Percentiles rank a stretch among this genome's conserved stretches.
Evolutionary conservation across 169 alveolate species (phyloP).

Genomic region (Cyclospora cayetanensis): DNA sequence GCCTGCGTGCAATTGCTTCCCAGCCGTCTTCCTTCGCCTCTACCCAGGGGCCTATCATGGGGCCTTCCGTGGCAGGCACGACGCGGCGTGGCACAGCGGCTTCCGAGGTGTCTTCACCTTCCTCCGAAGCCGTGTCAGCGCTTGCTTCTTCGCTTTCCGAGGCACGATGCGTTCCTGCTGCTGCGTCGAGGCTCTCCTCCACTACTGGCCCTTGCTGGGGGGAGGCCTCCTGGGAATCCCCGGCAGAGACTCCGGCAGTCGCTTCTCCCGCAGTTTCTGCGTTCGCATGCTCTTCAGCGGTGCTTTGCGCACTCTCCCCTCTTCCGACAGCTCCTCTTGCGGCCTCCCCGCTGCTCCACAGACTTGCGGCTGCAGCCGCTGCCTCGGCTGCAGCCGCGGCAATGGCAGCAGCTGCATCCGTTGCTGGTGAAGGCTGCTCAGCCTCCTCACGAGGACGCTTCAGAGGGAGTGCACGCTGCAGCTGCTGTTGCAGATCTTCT

Average conservation of each 20-base stretch:
- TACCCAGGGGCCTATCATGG: conserved; percentile 33
- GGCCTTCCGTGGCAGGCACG: conserved; percentile 4
- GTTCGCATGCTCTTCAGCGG: neutral
- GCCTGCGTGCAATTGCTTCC: conserved; percentile 38
- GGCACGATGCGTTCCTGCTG: too few species aligned
- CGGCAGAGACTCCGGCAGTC: neutral
- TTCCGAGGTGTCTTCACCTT: neutral
- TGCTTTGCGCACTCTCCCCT: neutral
- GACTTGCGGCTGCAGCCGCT: conserved; percentile 44
- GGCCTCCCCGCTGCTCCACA: neutral
- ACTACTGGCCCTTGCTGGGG: neutral
- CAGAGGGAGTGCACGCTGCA: neutral
- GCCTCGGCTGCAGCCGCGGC: conserved; percentile 58
- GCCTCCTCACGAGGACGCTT: conserved; percentile 35
- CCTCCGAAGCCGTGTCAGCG: neutral
- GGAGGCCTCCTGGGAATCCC: neutral
- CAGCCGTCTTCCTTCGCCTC: conserved; percentile 45
- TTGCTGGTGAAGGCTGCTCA: neutral
- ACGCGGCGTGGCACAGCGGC: neutral
- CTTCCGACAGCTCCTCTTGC: neutral
- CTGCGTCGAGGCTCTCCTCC: neutral
- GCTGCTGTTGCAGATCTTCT: neutral
- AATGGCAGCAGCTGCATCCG: conserved; percentile 44
- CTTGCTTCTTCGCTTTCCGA: neutral
- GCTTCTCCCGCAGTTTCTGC: neutral